These are phyloP conservation scores for Solanum medicagineum DNA, from an alignment of 257 asterid species.

Conservation along the genomic window DNA sequence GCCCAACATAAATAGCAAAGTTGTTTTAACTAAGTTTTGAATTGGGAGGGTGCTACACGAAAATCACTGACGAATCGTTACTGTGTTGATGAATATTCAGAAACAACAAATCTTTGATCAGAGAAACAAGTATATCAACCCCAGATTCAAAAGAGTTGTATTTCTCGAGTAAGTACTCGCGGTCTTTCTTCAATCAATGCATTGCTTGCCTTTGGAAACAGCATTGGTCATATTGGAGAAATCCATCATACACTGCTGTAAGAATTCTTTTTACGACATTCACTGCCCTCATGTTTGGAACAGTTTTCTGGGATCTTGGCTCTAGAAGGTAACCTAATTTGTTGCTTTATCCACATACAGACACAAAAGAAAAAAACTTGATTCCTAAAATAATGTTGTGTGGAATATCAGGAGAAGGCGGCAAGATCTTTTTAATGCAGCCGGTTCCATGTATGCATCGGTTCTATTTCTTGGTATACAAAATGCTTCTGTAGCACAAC, in stretches of 20 bases:
- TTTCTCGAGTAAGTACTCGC: slow-evolving; percentile 45
- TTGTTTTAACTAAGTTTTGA: background rate
- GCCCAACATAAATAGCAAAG: background rate
- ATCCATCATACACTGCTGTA: slow-evolving; percentile 70
- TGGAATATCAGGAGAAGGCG: slow-evolving; percentile 26
- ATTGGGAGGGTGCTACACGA: background rate
- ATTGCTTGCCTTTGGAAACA: slow-evolving; percentile 15
- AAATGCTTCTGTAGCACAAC: slow-evolving; percentile 62
- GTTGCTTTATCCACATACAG: background rate
- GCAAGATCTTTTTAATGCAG: slow-evolving; percentile 65
- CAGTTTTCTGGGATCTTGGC: slow-evolving; percentile 74
- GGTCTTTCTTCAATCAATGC: slow-evolving; percentile 53
- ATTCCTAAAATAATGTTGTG: background rate
- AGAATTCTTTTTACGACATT: slow-evolving; percentile 51
- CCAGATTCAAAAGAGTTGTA: slow-evolving; percentile 41
- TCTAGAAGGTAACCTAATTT: slow-evolving; percentile 25
- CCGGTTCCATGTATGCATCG: slow-evolving; percentile 77
- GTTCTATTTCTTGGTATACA: slow-evolving; percentile 61
- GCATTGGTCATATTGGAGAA: slow-evolving; percentile 67
- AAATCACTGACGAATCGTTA: background rate
- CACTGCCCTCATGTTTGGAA: slow-evolving; percentile 58
- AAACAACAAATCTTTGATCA: slow-evolving; percentile 56
- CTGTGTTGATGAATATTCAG: slow-evolving; percentile 14
- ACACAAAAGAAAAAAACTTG: background rate
- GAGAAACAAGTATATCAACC: slow-evolving; percentile 37